Conservation (phyloP, 179 eudicot genomes). For the Patellifolia procumbens region DNA sequence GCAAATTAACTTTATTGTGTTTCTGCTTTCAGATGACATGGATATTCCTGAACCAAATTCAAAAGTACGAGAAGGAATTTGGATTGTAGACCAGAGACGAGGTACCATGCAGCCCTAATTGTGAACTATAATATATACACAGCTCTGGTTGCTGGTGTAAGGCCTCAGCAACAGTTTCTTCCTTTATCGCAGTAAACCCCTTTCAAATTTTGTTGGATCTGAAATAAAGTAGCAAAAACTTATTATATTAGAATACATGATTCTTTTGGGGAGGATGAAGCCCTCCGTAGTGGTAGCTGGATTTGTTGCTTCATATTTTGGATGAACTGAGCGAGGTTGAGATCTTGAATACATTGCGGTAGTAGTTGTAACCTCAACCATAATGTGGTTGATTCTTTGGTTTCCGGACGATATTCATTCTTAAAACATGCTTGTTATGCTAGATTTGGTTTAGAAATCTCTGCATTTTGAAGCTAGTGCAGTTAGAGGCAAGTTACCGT, state of each 20-base stretch:
- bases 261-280: slow-evolving; percentile 32
- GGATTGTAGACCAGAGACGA: slow-evolving; percentile 48
- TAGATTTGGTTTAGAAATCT: neutral
- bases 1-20: neutral
- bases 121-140: neutral
- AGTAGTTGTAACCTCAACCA: slow-evolving; percentile 19
- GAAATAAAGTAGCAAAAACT: slow-evolving; percentile 31
- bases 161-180: slow-evolving; percentile 19
- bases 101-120: neutral
- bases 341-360: neutral
- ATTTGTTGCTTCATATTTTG: slow-evolving; percentile 3
- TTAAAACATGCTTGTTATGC: neutral
- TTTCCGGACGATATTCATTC: no score
- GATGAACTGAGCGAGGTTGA: slow-evolving; percentile 5
- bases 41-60: slow-evolving; percentile 91
- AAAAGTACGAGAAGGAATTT: slow-evolving; percentile 58
- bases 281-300: slow-evolving; percentile 15
- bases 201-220: slow-evolving; percentile 28
- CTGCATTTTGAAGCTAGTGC: neutral
- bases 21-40: slow-evolving; percentile 76
- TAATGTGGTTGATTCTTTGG: neutral
- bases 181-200: slow-evolving; percentile 10
- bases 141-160: slow-evolving; percentile 16
- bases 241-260: slow-evolving; percentile 17
- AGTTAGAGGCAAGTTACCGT: no score